A percentile compares a stretch with the other conserved stretches of the same genome.
phyloP scores from a whole-genome alignment of 2,329 filamentous ascomycete species.

The Penicillium crustosum region DNA sequence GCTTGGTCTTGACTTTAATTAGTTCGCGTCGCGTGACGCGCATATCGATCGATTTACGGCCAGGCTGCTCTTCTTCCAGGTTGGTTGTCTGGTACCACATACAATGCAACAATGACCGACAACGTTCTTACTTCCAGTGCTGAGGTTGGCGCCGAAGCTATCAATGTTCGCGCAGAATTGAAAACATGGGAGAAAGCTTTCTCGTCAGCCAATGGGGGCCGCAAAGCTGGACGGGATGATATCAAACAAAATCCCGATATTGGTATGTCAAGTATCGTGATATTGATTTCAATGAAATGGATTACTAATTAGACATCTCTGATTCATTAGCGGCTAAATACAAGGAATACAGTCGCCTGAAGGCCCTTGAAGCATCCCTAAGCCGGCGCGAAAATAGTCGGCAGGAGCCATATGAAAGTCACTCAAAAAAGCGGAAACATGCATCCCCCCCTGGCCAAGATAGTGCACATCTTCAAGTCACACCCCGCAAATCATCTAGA shows the following conservation, averaged over 20 bases:
- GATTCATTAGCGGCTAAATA: conserved; percentile 45
- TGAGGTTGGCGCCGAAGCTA: conserved; percentile 30
- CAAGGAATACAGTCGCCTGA: conserved; percentile 48
- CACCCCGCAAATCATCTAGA: conserved; percentile 39
- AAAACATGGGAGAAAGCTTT: conserved; percentile 52
- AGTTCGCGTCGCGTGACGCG: conserved; percentile 26
- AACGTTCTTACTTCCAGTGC: conserved; percentile 22
- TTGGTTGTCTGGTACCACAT: not conserved
- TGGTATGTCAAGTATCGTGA: conserved; percentile 31
- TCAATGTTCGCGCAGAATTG: conserved; percentile 43
- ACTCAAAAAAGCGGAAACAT: conserved; percentile 36
- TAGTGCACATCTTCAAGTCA: conserved; percentile 21
- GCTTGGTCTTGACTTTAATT: conserved; percentile 22
- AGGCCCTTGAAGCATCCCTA: conserved; percentile 34
- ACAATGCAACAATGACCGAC: conserved; percentile 32
- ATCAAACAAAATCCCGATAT: conserved; percentile 49
- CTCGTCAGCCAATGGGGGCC: conserved; percentile 42
- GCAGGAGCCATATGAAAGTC: conserved; percentile 17
- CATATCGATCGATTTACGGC: conserved; percentile 9
- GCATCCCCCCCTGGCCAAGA: conserved; percentile 30
- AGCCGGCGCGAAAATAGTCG: conserved; percentile 21
- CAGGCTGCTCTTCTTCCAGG: conserved; percentile 1
- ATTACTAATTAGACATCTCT: not conserved
- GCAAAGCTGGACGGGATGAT: conserved; percentile 48
- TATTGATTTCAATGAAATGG: not conserved